A percentile compares a stretch with the other conserved stretches of the same genome.
Evolutionary conservation across 1,284 basidiomycete species (phyloP).

Genomic region (Rhizopogon parksii): DNA sequence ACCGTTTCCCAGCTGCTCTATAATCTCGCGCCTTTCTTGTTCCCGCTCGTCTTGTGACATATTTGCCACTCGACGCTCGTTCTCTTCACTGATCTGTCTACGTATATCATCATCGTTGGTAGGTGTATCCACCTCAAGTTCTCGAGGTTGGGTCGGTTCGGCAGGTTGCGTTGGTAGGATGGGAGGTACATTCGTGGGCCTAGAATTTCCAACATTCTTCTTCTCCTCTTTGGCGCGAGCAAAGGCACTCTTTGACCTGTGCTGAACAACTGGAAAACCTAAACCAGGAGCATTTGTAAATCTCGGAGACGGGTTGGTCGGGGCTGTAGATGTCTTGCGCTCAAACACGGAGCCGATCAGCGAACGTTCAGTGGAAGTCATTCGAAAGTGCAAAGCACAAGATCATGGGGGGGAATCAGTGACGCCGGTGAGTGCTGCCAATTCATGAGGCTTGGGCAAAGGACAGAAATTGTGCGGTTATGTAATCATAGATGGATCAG

Average conservation of each 20-base stretch:
- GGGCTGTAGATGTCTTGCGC: constrained; percentile 34
- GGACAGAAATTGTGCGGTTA: constrained; percentile 4
- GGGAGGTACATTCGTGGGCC: constrained; percentile 23
- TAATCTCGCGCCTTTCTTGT: constrained; percentile 40
- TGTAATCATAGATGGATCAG: not conserved
- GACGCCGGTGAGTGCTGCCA: not conserved
- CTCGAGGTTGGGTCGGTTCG: not conserved
- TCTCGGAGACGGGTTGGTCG: constrained; percentile 26
- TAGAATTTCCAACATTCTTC: constrained; percentile 17
- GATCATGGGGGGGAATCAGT: not conserved
- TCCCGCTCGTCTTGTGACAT: constrained; percentile 43
- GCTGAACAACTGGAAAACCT: constrained; percentile 56
- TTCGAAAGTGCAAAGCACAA: constrained; percentile 3
- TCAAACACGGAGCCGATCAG: constrained; percentile 56
- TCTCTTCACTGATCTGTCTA: constrained; percentile 35
- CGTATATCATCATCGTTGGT: constrained; percentile 17
- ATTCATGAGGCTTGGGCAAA: not conserved
- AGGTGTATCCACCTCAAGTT: constrained; percentile 2
- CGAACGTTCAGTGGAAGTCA: constrained; percentile 20
- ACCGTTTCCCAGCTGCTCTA: constrained; percentile 48
- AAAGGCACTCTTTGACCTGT: constrained; percentile 58
- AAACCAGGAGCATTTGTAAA: constrained; percentile 28
- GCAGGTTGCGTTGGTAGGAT: constrained; percentile 9
- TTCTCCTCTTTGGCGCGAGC: constrained; percentile 38
- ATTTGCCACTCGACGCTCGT: constrained; percentile 31